A percentile compares a stretch with the other conserved stretches of the same genome.
phyloP scores from a whole-genome alignment of 2,329 filamentous ascomycete genomes.

The Fusarium mexicanum region DNA sequence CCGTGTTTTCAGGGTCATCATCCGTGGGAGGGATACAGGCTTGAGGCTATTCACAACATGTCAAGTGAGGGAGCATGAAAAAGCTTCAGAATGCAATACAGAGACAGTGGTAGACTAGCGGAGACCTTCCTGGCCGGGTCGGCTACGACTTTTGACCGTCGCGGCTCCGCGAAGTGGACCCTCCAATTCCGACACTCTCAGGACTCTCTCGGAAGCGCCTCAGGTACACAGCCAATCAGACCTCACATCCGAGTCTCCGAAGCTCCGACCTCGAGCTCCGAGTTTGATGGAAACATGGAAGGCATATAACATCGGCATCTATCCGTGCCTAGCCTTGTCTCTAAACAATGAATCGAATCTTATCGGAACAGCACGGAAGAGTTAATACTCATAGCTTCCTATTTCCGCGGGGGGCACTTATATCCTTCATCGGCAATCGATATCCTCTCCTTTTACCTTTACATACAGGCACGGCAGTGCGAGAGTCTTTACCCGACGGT shows the following conservation, averaged over 20 bases:
- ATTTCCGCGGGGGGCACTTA: constrained; percentile 4
- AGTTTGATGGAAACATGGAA: constrained; percentile 30
- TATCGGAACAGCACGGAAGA: constrained; percentile 15
- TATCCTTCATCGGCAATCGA: neutral
- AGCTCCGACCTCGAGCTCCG: constrained; percentile 36
- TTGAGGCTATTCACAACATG: neutral
- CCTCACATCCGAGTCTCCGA: constrained; percentile 37
- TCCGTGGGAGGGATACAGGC: too few relatives aligned
- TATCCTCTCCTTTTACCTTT: neutral
- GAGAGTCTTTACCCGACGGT: constrained; percentile 9
- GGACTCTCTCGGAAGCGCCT: neutral
- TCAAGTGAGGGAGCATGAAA: fast-evolving
- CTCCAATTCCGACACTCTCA: neutral
- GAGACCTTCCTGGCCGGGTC: constrained; percentile 1
- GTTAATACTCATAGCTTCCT: neutral
- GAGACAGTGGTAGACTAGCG: neutral
- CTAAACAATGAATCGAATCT: neutral
- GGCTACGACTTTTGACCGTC: constrained; percentile 7
- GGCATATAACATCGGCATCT: constrained; percentile 12
- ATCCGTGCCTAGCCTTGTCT: neutral
- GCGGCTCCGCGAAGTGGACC: constrained; percentile 34
- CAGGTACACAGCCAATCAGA: constrained; percentile 2
- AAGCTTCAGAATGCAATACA: neutral
- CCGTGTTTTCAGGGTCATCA: neutral
- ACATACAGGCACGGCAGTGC: neutral